Conservation (phyloP, 1,284 basidiomycete species). For the Kalmanozyma brasiliensis region DNA sequence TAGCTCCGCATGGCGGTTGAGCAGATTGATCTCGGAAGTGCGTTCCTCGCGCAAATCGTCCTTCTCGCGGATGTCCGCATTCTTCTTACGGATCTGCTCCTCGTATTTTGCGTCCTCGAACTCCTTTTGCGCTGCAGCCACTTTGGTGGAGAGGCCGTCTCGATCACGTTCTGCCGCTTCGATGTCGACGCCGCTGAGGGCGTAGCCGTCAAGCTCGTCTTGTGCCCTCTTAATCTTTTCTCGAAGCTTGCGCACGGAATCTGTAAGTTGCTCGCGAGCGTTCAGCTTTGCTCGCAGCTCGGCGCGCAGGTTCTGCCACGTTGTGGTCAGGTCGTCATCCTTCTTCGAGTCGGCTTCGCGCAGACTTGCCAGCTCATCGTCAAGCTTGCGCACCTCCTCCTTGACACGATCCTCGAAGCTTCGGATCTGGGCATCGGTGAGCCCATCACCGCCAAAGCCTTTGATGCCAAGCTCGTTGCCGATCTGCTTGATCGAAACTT, state of each 20-base stretch:
- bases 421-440: constrained; percentile 76
- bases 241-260: constrained; percentile 38
- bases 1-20: constrained; percentile 84
- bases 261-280: constrained; percentile 44
- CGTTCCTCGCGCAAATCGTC: constrained; percentile 80
- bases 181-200: constrained; percentile 41
- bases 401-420: constrained; percentile 73
- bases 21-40: constrained; percentile 77
- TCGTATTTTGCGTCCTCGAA: constrained; percentile 73
- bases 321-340: constrained; percentile 37
- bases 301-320: constrained; percentile 52
- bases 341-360: constrained; percentile 30
- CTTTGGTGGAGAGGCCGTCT: constrained; percentile 34
- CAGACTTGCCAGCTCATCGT: constrained; percentile 33
- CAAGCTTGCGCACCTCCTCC: constrained; percentile 42
- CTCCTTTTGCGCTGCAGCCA: constrained; percentile 38
- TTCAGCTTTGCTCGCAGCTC: constrained; percentile 49
- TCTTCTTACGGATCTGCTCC: constrained; percentile 75
- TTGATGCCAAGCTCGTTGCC: constrained; percentile 77
- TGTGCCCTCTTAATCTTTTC: constrained; percentile 52
- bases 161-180: constrained; percentile 41
- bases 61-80: constrained; percentile 73
- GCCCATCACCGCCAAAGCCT: constrained; percentile 77
- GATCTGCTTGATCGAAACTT: constrained; percentile 78
- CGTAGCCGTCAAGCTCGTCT: constrained; percentile 51